phyloP scores from a whole-genome alignment of 352 stramenopile genomes.

The Hyaloperonospora arabidopsidis region DNA sequence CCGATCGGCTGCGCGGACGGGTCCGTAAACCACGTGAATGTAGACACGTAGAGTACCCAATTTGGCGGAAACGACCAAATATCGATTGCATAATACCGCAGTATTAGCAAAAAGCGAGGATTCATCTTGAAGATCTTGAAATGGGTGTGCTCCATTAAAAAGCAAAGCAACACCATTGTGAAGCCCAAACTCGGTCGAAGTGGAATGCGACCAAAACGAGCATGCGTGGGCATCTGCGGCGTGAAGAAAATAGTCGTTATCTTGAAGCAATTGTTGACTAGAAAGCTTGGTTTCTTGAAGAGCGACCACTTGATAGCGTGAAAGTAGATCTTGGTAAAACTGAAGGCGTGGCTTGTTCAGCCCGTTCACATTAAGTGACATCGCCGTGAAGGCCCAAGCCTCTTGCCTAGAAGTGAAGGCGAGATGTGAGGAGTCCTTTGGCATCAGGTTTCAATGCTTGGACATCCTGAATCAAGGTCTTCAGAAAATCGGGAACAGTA shows the following conservation, averaged over 20 bases:
- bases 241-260: background rate
- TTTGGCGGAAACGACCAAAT: background rate
- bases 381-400: background rate
- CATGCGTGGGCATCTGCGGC: background rate
- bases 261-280: background rate
- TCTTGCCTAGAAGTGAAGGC: background rate
- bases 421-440: background rate
- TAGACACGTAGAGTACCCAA: background rate
- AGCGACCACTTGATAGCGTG: background rate
- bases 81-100: background rate
- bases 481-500: background rate
- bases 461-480: background rate
- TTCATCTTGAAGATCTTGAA: background rate
- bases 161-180: background rate
- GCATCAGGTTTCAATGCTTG: background rate
- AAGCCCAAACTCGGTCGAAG: background rate
- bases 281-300: conserved; percentile 1
- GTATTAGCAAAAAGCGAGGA: background rate
- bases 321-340: background rate
- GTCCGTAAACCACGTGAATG: background rate
- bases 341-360: background rate
- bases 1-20: background rate
- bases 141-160: background rate
- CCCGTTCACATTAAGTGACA: background rate
- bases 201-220: background rate